Conservation (phyloP, 768 basidiomycete species). For the Lepiota brunneoincarnata region DNA sequence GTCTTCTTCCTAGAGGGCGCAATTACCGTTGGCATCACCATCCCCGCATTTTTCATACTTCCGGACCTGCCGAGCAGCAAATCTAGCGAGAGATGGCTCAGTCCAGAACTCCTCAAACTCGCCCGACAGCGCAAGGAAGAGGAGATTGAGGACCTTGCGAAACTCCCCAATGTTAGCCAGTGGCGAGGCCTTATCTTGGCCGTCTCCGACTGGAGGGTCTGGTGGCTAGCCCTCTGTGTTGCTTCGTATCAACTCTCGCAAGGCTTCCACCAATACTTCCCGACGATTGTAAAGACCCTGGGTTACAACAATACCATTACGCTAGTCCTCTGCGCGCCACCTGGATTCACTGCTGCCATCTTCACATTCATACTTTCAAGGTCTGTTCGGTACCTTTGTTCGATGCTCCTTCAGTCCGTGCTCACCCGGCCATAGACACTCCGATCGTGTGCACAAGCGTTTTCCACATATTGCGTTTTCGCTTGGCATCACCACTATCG, state of each 20-base stretch:
- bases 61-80: constrained; percentile 26
- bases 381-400: constrained; percentile 23
- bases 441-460: constrained; percentile 58
- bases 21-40: constrained; percentile 16
- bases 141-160: constrained; percentile 32
- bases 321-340: constrained; percentile 63
- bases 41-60: constrained; percentile 43
- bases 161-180: constrained; percentile 4
- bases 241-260: constrained; percentile 44
- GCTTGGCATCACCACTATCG: constrained; percentile 51
- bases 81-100: constrained; percentile 24
- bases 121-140: constrained; percentile 42
- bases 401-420: background rate
- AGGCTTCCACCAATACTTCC: constrained; percentile 62
- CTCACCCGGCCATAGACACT: constrained; percentile 36
- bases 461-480: constrained; percentile 53
- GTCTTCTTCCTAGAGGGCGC: constrained; percentile 46
- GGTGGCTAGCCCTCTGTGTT: constrained; percentile 56
- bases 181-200: constrained; percentile 41
- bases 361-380: constrained; percentile 41
- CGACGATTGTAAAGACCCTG: constrained; percentile 61
- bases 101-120: constrained; percentile 17
- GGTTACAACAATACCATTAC: constrained; percentile 57
- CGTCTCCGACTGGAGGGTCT: constrained; percentile 63
- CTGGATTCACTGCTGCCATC: constrained; percentile 51